Base-by-base conservation (phyloP, 768 basidiomycete genomes). In the Leccinum barrowsii region DNA sequence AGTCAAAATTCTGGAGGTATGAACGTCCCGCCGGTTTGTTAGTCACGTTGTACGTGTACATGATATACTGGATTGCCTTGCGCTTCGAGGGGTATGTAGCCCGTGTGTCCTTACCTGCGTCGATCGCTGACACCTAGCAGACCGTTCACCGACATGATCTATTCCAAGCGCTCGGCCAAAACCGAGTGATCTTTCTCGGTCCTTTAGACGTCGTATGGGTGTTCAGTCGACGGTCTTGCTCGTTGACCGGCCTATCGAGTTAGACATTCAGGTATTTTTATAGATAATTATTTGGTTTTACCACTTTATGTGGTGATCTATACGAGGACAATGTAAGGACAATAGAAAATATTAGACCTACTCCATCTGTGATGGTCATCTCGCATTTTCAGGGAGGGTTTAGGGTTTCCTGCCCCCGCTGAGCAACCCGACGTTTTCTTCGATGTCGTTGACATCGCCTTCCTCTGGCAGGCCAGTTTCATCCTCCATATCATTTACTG, bases 111-210 rank as follows among this genome's bases (percentile, higher is more conserved):
- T 48, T 40, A 42, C 37, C 48, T 13, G n/a, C 5, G 48, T 3
- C 5, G 5, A 46, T 51, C 10, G 51, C 57, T 60, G 26, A 64
- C 56, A 0, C 49, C 21, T 1, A 44, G 5, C 44, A 87, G 85
- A 13, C 89, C 89, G 0, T 91, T 91, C 76, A 92, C 89, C 32
- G 83, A 86, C 72, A 89, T 85, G 86, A 92, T 92, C 58, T 92
- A 92, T 69, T 76, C 84, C 34, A 83, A 79, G 52, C 83, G 85
- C 21, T 54, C 61, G 7, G 50, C 47, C 47, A 68, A 73, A 62
- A 54, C 61, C 47, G 57, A 63, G 44, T 71, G 57, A 66, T 34
- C 0, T 6, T 32, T 32, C 30, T 5, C 11, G 30, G 34, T 21
- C 22, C 17, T 28, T 19, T 49, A 28, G 6, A n/a, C 11, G 22